These are phyloP conservation scores for Tilletiopsis washingtonensis DNA, from an alignment of 1,284 basidiomycete species.

Conservation along the genomic window DNA sequence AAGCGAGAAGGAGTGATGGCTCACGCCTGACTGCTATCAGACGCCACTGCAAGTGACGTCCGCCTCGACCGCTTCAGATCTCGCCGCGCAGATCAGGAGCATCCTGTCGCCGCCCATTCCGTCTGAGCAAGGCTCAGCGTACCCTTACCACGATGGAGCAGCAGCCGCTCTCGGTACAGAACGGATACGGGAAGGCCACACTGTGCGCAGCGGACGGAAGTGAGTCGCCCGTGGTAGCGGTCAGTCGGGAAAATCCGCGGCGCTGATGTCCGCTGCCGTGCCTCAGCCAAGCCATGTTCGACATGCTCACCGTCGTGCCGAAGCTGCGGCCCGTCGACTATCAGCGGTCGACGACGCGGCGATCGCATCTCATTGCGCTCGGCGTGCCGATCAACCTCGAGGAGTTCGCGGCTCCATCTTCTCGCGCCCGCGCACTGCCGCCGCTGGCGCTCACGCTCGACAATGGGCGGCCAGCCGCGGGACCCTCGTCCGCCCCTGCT, in stretches of 20 bases:
- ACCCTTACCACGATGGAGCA: neutral
- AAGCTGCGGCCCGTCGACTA: slow-evolving; percentile 32
- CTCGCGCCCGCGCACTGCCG: slow-evolving; percentile 13
- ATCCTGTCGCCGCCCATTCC: slow-evolving; percentile 2
- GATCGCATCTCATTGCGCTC: slow-evolving; percentile 39
- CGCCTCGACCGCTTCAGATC: neutral
- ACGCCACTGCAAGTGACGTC: neutral
- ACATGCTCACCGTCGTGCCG: slow-evolving; percentile 6
- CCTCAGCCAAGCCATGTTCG: neutral
- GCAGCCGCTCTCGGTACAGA: slow-evolving; percentile 5
- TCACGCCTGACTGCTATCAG: neutral
- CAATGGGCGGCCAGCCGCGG: too few species aligned
- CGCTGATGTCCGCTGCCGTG: neutral
- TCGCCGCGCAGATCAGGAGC: slow-evolving; percentile 1
- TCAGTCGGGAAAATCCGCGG: slow-evolving; percentile 4
- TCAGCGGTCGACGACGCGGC: slow-evolving; percentile 35
- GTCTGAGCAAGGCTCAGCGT: too few species aligned
- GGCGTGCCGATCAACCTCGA: slow-evolving; percentile 44
- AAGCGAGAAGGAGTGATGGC: neutral
- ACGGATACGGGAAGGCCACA: neutral
- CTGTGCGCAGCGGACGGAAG: neutral
- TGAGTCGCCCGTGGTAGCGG: neutral
- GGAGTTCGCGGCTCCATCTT: slow-evolving; percentile 2
- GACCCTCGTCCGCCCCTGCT: too few species aligned
- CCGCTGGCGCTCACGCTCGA: slow-evolving; percentile 33